Evolutionary conservation across 2,329 filamentous ascomycete species (phyloP).

Genomic region (Trichoderma koningiopsis): DNA sequence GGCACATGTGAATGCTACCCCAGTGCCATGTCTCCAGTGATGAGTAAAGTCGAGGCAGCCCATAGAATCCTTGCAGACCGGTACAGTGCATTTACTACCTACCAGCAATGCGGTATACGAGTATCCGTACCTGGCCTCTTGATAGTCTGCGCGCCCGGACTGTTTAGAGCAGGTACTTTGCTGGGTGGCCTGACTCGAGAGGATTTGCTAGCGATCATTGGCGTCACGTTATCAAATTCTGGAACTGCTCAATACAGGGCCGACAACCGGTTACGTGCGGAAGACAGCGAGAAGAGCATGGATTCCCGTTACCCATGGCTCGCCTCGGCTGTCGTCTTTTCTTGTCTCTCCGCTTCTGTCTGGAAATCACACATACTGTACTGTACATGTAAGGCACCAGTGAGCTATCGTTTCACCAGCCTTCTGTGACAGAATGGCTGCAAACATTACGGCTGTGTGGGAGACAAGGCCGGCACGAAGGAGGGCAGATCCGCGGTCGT

Average conservation of each 20-base stretch:
- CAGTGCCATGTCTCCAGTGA: background rate
- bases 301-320: slow-evolving; percentile 2
- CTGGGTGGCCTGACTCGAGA: slow-evolving; percentile 14
- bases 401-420: slow-evolving; percentile 12
- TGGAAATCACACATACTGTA: background rate
- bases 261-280: slow-evolving; percentile 15
- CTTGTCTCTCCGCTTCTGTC: background rate
- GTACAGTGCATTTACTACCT: background rate
- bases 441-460: background rate
- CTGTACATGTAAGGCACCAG: background rate
- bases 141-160: background rate
- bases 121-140: background rate
- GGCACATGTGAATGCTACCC: background rate
- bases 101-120: background rate
- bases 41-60: background rate
- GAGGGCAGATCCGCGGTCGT: background rate
- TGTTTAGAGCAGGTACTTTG: background rate
- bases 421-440: background rate
- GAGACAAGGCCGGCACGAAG: background rate
- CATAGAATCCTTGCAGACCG: background rate
- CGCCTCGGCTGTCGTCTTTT: slow-evolving; percentile 12
- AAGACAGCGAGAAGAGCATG: background rate
- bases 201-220: background rate
- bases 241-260: slow-evolving; percentile 5
- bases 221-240: slow-evolving; percentile 10